Evolutionary conservation across 352 stramenopile species (phyloP).

Genomic region (Phytophthora idaei): DNA sequence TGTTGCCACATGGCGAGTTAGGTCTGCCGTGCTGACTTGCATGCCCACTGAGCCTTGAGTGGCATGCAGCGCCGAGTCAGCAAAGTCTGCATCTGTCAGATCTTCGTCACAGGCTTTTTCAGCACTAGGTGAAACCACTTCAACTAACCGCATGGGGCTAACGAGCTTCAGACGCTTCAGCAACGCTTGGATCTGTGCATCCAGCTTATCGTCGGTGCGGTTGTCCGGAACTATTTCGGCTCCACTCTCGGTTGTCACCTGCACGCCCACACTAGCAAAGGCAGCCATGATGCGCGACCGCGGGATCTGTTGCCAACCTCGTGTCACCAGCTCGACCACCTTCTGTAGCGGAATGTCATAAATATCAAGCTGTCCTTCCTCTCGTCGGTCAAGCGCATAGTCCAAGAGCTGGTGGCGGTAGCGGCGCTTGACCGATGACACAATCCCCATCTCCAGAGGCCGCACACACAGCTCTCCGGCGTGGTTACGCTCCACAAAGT

Average conservation of each 20-base stretch:
- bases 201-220: slow-evolving; percentile 52
- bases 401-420: slow-evolving; percentile 62
- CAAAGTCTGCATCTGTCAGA: slow-evolving; percentile 70
- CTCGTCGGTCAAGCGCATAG: slow-evolving; percentile 47
- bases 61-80: slow-evolving; percentile 58
- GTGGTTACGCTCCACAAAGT: slow-evolving; percentile 47
- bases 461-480: slow-evolving; percentile 49
- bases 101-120: slow-evolving; percentile 65
- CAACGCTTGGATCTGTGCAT: slow-evolving; percentile 58
- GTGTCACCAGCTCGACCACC: slow-evolving; percentile 65
- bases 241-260: slow-evolving; percentile 21
- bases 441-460: slow-evolving; percentile 48
- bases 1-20: slow-evolving; percentile 16
- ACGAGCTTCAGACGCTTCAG: slow-evolving; percentile 61
- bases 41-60: slow-evolving; percentile 46
- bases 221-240: slow-evolving; percentile 31
- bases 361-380: slow-evolving; percentile 41
- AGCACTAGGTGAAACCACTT: slow-evolving; percentile 51
- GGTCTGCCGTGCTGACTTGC: slow-evolving; percentile 31
- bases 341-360: slow-evolving; percentile 53
- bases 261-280: slow-evolving; percentile 51
- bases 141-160: slow-evolving; percentile 47
- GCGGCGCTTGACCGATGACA: slow-evolving; percentile 55
- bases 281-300: slow-evolving; percentile 52
- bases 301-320: slow-evolving; percentile 61